Base-by-base conservation (phyloP, 192 early-diverging fungal species). In the Coemansia sp. region DNA sequence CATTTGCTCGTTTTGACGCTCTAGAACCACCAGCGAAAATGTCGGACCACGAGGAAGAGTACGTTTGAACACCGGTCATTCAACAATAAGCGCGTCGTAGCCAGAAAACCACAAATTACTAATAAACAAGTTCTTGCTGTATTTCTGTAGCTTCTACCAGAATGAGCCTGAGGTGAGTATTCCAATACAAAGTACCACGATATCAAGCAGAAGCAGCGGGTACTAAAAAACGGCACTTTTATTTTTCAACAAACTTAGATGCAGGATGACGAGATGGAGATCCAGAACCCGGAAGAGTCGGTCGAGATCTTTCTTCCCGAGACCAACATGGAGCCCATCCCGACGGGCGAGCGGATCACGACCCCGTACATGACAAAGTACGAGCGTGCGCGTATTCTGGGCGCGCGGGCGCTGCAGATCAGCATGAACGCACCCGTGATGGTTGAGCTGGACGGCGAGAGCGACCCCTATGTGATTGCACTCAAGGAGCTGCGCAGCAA, bases 281-380 rank as follows among this genome's bases (percentile, higher is more conserved):
- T 32, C 14, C 63, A 62, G 67, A 40, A 66, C 27, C 67, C 62
- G 28, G 69, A 67, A 33, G 71, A 80, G 14, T 33, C 55, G n/a
- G 56, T 62, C n/a, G 69, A 79, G 65, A 72, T 79, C 30, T 65
- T 73, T 30, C 69, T 72, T 7, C 65, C 65, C 6, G 70, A 79
- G 16, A 62, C 55, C 45, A 69, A 68, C 55, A 53, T 51, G 5
- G 61, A 74, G 56, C 62, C 61, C 22, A 70, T 64, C 2, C 60
- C 77, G 4, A 28, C 71, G 1, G 88, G 88, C 67, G 92, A 94
- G 65, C 88, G 88, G 61, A 87, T 91, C 49, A 97, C 97, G 10
- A 97, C 97, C 22, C 95, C 97, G 28, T 98, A 95, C 74, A 93
- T 98, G 92, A 98, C 97, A 51, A 97, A 96, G 70, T 98, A 98